Evolutionary conservation across 2,329 filamentous ascomycete species (phyloP).

Genomic region (Aureobasidium sp.): DNA sequence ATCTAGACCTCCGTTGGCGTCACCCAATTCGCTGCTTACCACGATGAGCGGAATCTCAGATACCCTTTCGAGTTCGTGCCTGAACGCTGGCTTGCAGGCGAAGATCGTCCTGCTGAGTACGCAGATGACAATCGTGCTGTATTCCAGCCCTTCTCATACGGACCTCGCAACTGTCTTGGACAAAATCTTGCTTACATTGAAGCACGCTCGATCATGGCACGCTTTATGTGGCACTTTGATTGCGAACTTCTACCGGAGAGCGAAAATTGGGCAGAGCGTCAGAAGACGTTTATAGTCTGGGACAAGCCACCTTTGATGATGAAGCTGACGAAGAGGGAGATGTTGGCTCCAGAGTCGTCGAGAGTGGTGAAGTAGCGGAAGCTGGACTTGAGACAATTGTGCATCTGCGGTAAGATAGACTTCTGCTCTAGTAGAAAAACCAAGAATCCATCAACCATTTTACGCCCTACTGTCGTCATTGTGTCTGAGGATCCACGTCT

Average conservation of each 20-base stretch:
- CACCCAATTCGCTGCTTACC: constrained; percentile 17
- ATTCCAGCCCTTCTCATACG: constrained; percentile 26
- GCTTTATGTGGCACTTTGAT: constrained; percentile 33
- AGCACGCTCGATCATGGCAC: constrained; percentile 30
- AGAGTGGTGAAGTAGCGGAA: too few species aligned
- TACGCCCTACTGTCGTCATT: too few species aligned
- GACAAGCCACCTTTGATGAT: constrained; percentile 22
- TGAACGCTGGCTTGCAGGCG: constrained; percentile 33
- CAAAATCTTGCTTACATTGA: constrained; percentile 30
- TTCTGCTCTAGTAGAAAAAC: too few species aligned
- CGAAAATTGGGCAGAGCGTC: constrained; percentile 20
- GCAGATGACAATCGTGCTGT: constrained; percentile 20
- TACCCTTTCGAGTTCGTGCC: constrained; percentile 24
- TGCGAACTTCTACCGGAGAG: constrained; percentile 22
- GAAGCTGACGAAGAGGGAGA: too few species aligned
- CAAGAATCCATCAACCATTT: too few species aligned
- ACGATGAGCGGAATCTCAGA: constrained; percentile 21
- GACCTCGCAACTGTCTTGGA: constrained; percentile 24
- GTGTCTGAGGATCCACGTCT: too few species aligned
- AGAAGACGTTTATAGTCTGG: constrained; percentile 24
- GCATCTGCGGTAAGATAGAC: too few species aligned
- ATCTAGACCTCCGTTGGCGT: constrained; percentile 15
- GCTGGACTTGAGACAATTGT: too few species aligned
- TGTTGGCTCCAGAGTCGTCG: too few species aligned
- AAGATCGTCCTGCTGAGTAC: constrained; percentile 19